Evolutionary conservation across 2,329 filamentous ascomycete genomes (phyloP), one percentile per base, ranked within the genome.

Genomic region (Colletotrichum chrysophilum): DNA sequence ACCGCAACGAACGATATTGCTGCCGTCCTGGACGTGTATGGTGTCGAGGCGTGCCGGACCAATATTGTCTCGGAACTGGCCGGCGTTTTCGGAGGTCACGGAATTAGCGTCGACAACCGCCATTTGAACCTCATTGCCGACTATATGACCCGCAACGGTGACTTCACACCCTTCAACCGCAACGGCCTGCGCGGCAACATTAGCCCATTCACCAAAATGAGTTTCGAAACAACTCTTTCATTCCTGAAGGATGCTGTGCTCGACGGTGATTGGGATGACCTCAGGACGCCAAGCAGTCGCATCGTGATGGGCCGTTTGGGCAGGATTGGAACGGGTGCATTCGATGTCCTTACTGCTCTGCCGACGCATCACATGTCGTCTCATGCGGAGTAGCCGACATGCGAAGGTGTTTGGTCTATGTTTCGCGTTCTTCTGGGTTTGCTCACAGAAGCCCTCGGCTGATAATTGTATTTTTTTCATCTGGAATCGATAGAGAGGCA

Each of bases 201-300:
- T 32, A 96, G 93, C 79, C 96, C 97, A 0, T 96, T 99, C 80
- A 96, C 97, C 86, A 98, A 98, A 90, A 98, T 98, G 96, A 98
- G 95, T 84, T 99, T 98, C 87, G 97, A 99, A 90, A 99, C 97
- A 5, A 99, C 97, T 4, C 91, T 98, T 52, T 93, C 94, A 1
- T 98, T 98, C 88, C 89, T 99, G 81, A 96, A 94, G 84, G 97
- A 98, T 82, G 96, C 97, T 2, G 94, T 98, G 30, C 88, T 97
- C 74, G 95, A 98, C 81, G 93, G 95, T 66, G 97, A 98, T 84
- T 95, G 92, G 89, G 97, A 99, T 84, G 94, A 97, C 80, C 87
- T 99, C 76, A 92, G 90, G 75, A 96, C 94, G 76, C 97, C 97
- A 0, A 97, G 94, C 84, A 93, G 95, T 77, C 91, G 96, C 75